A percentile compares a stretch with the other conserved stretches of the same genome.
These are phyloP conservation scores for Epichloe amarillans DNA, from an alignment of 2,329 filamentous ascomycete species.

Conservation along the genomic window DNA sequence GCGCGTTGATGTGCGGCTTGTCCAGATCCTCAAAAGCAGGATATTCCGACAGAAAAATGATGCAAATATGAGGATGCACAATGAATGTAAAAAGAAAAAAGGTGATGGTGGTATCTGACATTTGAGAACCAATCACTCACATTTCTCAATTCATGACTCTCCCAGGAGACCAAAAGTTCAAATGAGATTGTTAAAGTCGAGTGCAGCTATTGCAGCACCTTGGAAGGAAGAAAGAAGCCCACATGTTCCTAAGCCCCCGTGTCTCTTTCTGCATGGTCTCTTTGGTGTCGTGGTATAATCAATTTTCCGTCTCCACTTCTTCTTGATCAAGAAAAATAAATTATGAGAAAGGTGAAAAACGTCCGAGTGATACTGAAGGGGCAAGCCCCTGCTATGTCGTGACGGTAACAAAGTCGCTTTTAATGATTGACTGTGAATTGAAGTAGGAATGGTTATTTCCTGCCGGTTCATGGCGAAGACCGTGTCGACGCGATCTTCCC, in stretches of 20 bases:
- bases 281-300: background rate
- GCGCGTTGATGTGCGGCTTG: background rate
- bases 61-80: background rate
- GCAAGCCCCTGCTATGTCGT: conserved; percentile 14
- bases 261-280: background rate
- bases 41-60: background rate
- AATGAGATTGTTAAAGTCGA: background rate
- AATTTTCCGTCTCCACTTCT: background rate
- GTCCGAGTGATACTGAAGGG: conserved; percentile 1
- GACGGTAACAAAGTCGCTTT: conserved; percentile 17
- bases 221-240: background rate
- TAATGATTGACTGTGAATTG: conserved; percentile 27
- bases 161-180: background rate
- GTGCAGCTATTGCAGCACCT: background rate
- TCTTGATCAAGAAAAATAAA: background rate
- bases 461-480: background rate
- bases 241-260: background rate
- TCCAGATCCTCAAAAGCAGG: background rate
- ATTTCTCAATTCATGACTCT: background rate
- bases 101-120: background rate
- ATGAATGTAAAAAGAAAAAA: conserved; percentile 1
- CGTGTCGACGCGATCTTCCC: background rate
- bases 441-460: conserved; percentile 15
- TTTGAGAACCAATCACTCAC: background rate
- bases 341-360: background rate